Evolutionary conservation across 257 asterid species (phyloP), one percentile per base, ranked within the genome.

Genomic region (Ehretia macrophylla): DNA sequence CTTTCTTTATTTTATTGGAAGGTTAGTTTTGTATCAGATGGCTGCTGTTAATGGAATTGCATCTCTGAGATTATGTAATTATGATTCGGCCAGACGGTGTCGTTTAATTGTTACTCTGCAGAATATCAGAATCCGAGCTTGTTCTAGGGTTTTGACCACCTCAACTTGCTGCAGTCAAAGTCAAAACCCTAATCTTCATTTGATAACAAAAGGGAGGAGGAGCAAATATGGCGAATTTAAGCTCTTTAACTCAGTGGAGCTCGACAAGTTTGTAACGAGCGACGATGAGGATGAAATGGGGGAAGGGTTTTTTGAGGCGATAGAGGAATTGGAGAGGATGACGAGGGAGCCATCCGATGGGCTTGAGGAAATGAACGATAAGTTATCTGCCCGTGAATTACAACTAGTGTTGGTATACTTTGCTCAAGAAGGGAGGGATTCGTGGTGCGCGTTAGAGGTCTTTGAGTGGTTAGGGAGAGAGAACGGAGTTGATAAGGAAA

Each of bases 401-500:
- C 99, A 89, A 78, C 27, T 89, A 21, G 96, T 93, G 39, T 63
- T 89, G 79, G 96, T 93, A 39, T 93, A 93, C 58, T 93, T 93
- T 67, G 73, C 97, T 0, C 99, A 86, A 60, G 96, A 93, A 51
- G 99, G 99, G 68, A 83, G 97, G 87, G 99, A 93, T 27, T 89
- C 95, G 1, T 93, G 99, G 99, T 93, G 97, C 55, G 88, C 97
- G 0, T 70, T 93, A 39, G 99, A 93, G 83, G 97, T 93, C 62
- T 93, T 83, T 60, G 99, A 89, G 77, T 93, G 97, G 99, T 70
- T 93, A 37, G 85, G 81, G 67, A 93, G 89, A 88, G 99, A 89
- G 86, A 93, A 93, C 60, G 74, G 79, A 52, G 99, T 93, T 0
- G 99, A 89, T 63, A 83, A 93, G 79, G 99, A 93, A 79, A 93